Evolutionary conservation across 805 yeast genomes (phyloP), one percentile per base, ranked within the genome.

Genomic region (Hanseniaspora occidentalis): DNA sequence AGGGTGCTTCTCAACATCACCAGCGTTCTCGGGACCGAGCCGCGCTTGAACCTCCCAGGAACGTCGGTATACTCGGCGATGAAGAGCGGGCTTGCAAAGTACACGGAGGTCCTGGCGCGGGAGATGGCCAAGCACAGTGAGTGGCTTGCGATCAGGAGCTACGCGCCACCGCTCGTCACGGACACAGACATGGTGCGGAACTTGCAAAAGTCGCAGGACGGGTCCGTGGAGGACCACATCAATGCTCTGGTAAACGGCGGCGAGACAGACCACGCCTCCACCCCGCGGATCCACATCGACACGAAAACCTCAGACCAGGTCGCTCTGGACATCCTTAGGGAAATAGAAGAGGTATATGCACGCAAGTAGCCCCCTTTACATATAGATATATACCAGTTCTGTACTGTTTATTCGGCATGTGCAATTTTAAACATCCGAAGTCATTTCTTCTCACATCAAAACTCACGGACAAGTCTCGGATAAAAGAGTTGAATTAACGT

Each of bases 51-150:
- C 0, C 34, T 55, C 9, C 53, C 57, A 0, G 61, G 60, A 1
- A 56, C 61, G 1, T 43, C 58, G 2, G 38, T 58, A 3, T 58
- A 58, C 48, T 45, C 59, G 10, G 59, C 61, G 8, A 49, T 60
- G 2, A 58, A 58, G 40, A 54, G 60, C 4, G 62, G 58, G 7
- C 17, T 58, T 21, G 31, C 51, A 14, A 50, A 48, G 21, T 57
- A 53, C 40, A 43, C 56, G 11, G 39, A 43, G n/a, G 52, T 49
- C 1, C 36, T 58, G 20, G 33, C 49, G 2, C 43, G 43, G 22
- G 62, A 58, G 36, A 42, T 48, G 17, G 37, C 43, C 10, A 19
- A 19, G 9, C 19, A 33, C n/a, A 18, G 19, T 18, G 23, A 33
- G 7, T 33, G 23, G 23, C 36, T 19, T 18, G 1, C 43, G 45